Evolutionary conservation across 2,329 filamentous ascomycete species (phyloP).

Genomic region (Thielaviopsis musarum): DNA sequence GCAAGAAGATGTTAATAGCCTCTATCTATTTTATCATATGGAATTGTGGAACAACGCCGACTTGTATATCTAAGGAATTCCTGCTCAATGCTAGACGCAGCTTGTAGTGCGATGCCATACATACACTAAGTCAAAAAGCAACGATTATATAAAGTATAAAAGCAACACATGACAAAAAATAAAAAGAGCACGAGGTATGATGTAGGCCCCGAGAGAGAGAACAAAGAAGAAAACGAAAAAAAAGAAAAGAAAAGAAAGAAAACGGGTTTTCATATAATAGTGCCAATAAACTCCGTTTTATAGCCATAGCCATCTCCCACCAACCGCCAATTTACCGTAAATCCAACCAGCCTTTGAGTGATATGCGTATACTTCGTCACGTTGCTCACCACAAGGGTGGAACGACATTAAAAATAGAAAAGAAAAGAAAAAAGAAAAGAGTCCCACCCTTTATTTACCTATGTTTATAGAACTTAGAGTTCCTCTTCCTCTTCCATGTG

Average conservation of each 20-base stretch:
- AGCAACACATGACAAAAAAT: background rate
- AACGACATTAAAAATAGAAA: constrained; percentile 3
- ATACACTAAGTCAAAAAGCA: no score
- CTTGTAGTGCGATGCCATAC: no score
- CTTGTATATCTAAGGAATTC: no score
- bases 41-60: no score
- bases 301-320: background rate
- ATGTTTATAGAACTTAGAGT: constrained; percentile 2
- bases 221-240: background rate
- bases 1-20: no score
- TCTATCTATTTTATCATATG: no score
- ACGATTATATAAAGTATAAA: background rate
- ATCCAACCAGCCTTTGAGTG: background rate
- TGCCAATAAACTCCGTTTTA: constrained; percentile 11
- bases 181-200: background rate
- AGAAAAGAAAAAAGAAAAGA: background rate
- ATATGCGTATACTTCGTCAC: background rate
- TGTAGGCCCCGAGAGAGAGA: background rate
- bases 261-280: constrained; percentile 1
- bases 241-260: background rate
- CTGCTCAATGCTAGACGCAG: no score
- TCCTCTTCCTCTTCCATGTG: constrained; percentile 13
- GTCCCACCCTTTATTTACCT: background rate
- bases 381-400: background rate
- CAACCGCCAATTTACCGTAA: background rate